These are phyloP conservation scores for Trichophyton equinum DNA, from an alignment of 2,329 filamentous ascomycete genomes.

Conservation along the genomic window DNA sequence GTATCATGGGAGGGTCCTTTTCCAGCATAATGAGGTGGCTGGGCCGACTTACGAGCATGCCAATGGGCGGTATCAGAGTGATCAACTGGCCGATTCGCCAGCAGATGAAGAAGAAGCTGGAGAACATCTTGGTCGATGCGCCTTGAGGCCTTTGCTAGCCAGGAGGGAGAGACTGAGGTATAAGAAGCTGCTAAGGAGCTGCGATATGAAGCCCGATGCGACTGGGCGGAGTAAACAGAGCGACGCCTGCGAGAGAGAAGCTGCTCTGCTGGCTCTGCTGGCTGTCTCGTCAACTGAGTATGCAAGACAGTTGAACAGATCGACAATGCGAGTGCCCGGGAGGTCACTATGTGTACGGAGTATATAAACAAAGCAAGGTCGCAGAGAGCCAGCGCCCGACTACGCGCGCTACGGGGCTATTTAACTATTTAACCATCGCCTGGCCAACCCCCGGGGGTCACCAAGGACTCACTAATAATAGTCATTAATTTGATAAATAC, in stretches of 20 bases:
- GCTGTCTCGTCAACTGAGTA: not conserved
- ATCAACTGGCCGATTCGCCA: constrained; percentile 50
- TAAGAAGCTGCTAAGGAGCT: too few species aligned
- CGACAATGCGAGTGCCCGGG: not conserved
- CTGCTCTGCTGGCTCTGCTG: too few species aligned
- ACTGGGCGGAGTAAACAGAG: not conserved
- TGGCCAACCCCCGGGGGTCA: not conserved
- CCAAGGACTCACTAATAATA: not conserved
- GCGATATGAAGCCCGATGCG: not conserved
- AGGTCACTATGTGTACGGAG: too few species aligned
- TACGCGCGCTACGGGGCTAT: not conserved
- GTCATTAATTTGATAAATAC: not conserved
- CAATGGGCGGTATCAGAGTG: constrained; percentile 50
- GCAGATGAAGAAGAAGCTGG: constrained; percentile 48
- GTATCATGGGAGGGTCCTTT: not conserved
- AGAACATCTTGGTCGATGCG: constrained; percentile 31
- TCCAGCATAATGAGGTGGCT: not conserved
- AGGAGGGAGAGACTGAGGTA: too few species aligned
- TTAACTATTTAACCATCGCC: not conserved
- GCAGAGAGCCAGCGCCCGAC: not conserved
- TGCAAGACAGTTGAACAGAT: not conserved
- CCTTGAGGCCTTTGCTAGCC: constrained; percentile 30
- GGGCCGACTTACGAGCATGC: constrained; percentile 41
- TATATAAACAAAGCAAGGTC: not conserved
- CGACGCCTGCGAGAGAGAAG: not conserved